Percentiles rank a stretch among this genome's conserved stretches.
phyloP scores from a whole-genome alignment of 148 eudicot genomes.

The Pouteria glomerata region DNA sequence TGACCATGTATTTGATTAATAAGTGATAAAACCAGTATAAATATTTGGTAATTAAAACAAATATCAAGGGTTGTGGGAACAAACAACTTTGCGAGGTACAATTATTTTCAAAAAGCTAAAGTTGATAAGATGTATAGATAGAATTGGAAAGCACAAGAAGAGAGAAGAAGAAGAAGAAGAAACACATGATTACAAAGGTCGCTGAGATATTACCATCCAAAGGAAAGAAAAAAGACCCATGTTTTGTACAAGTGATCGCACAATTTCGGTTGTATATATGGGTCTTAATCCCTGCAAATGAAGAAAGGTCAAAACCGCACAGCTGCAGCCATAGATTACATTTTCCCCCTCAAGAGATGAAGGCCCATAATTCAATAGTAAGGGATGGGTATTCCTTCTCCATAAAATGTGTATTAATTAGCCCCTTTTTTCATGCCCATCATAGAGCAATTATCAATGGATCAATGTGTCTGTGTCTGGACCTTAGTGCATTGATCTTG shows the following conservation, averaged over 20 bases:
- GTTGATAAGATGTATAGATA: slow-evolving; percentile 12
- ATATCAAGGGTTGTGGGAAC: too few species aligned
- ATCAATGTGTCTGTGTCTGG: background rate
- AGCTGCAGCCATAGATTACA: too few species aligned
- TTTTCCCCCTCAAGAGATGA: too few species aligned
- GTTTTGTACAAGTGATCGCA: too few species aligned
- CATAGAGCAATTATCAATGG: slow-evolving; percentile 6
- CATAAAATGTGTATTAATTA: background rate
- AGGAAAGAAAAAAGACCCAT: background rate
- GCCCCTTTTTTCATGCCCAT: slow-evolving; percentile 15
- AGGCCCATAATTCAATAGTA: background rate
- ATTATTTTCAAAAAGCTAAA: background rate
- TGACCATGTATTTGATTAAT: too few species aligned
- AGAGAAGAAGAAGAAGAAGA: background rate
- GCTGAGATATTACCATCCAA: background rate
- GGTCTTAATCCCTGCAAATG: too few species aligned
- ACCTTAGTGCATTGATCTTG: slow-evolving; percentile 8
- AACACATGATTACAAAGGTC: background rate
- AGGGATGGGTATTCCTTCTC: background rate
- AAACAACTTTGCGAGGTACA: too few species aligned
- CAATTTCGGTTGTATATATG: too few species aligned
- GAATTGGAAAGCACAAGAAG: background rate
- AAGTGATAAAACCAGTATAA: too few species aligned
- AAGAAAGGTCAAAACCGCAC: too few species aligned
- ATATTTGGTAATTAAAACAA: too few species aligned